Evolutionary conservation across 2,329 filamentous ascomycete genomes (phyloP), one percentile per base, ranked within the genome.

Genomic region (Alternaria sp.): DNA sequence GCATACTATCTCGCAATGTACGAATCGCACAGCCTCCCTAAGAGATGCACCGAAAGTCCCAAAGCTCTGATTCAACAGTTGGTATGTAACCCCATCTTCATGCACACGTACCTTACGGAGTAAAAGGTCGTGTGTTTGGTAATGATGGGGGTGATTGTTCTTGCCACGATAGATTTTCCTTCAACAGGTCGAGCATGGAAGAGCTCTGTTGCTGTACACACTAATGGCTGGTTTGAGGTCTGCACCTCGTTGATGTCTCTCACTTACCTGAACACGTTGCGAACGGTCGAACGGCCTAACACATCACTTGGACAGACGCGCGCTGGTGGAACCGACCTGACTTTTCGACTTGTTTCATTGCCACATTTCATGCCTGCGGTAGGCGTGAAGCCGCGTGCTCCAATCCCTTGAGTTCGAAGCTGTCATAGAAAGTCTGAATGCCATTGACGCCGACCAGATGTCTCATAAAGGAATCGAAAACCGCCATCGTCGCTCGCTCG

Each of bases 171-270:
- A 80, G 77, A 81, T 78, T 77, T 83, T 88, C 87, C 86, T 89
- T 88, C 86, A 88, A 85, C 84, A 83, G 67, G 80, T 80, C 82
- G 82, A 81, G 82, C 84, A 87, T 85, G 77, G 81, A 81, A 77
- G 55, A 79, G 80, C 81, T 77, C 82, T 71, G 84, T 81, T 81
- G 86, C 86, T 88, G 87, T 89, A 89, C 87, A 89, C 87, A 89
- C 86, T 84, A 84, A 88, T 88, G 87, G 86, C 84, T 66, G 56
- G 51, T 56, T 51, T 40, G 68, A 68, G 64, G 56, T 61, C 39
- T 61, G 53, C 60, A 59, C 54, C 59, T 58, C 63, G 40, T 54
- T 54, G 60, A 55, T 60, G 57, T 37, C 45, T 54, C 55, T 61
- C 55, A 59, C 55, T 51, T 60, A 58, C 54, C 50, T 34, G 34